These are phyloP conservation scores for Sporobolomyces pararoseus DNA, from an alignment of 768 basidiomycete species.

Conservation along the genomic window DNA sequence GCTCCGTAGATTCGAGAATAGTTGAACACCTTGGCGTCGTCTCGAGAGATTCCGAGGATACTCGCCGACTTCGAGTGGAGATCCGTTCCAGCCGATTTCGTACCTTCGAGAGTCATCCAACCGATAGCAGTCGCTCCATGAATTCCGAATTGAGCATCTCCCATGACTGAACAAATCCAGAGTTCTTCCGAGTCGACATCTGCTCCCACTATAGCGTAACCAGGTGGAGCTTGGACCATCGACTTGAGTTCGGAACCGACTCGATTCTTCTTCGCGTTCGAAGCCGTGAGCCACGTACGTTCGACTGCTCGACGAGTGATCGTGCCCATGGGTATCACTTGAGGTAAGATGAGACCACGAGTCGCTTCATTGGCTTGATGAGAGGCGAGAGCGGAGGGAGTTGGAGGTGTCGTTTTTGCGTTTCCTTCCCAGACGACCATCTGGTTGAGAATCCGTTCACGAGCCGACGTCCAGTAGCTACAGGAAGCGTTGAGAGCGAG, in stretches of 20 bases:
- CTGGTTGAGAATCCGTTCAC: slow-evolving; percentile 87
- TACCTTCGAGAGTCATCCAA: slow-evolving; percentile 99
- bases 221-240: slow-evolving; percentile 89
- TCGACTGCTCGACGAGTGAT: slow-evolving; percentile 96
- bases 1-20: slow-evolving; percentile 99
- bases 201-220: slow-evolving; percentile 92
- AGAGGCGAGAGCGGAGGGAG: slow-evolving; percentile 36
- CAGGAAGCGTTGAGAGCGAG: slow-evolving; percentile 89
- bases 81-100: slow-evolving; percentile 89
- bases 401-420: slow-evolving; percentile 25
- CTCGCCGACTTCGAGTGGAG: slow-evolving; percentile 92
- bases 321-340: slow-evolving; percentile 97
- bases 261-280: slow-evolving; percentile 94
- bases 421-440: slow-evolving; percentile 78
- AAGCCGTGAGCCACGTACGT: slow-evolving; percentile 96
- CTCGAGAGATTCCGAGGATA: slow-evolving; percentile 86
- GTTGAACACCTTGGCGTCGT: slow-evolving; percentile 97
- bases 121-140: slow-evolving; percentile 95
- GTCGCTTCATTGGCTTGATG: slow-evolving; percentile 19
- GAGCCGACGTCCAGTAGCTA: slow-evolving; percentile 93
- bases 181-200: slow-evolving; percentile 98
- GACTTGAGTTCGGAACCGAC: slow-evolving; percentile 98
- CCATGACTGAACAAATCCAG: slow-evolving; percentile 99
- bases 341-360: slow-evolving; percentile 83
- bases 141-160: slow-evolving; percentile 93